phyloP scores from a whole-genome alignment of 129 eudicot genomes.

The Artemisia argyi region DNA sequence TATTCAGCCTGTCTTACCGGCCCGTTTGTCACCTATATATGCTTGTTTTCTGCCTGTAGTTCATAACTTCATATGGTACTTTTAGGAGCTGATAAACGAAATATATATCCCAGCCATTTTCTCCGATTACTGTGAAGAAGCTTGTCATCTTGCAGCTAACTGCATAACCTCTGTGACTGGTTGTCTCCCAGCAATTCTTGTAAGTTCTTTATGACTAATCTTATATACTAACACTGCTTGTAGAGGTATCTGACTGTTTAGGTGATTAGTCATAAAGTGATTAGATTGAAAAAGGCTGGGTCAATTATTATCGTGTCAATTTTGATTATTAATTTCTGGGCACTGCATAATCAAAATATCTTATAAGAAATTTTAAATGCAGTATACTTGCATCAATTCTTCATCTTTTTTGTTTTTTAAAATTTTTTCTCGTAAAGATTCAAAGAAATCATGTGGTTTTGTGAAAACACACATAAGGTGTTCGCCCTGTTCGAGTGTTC shows the following conservation, averaged over 20 bases:
- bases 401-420: too few relatives aligned
- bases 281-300: too few relatives aligned
- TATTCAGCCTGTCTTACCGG: background rate
- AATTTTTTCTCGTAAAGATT: too few relatives aligned
- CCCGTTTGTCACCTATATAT: background rate
- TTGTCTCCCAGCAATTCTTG: constrained; percentile 50
- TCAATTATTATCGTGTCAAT: too few relatives aligned
- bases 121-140: constrained; percentile 96
- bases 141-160: constrained; percentile 69
- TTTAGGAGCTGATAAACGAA: constrained; percentile 67
- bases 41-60: background rate
- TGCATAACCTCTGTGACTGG: constrained; percentile 58
- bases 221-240: background rate
- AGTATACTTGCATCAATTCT: too few relatives aligned
- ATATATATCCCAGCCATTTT: constrained; percentile 71
- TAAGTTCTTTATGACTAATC: constrained; percentile 23
- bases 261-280: too few relatives aligned
- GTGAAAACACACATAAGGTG: too few relatives aligned
- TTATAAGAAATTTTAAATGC: too few relatives aligned
- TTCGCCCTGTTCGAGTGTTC: too few relatives aligned
- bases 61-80: constrained; percentile 3
- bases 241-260: background rate
- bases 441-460: too few relatives aligned
- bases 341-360: too few relatives aligned
- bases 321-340: too few relatives aligned